Base-by-base conservation (phyloP, 371 early-diverging fungal species). In the Mucor irregularis region DNA sequence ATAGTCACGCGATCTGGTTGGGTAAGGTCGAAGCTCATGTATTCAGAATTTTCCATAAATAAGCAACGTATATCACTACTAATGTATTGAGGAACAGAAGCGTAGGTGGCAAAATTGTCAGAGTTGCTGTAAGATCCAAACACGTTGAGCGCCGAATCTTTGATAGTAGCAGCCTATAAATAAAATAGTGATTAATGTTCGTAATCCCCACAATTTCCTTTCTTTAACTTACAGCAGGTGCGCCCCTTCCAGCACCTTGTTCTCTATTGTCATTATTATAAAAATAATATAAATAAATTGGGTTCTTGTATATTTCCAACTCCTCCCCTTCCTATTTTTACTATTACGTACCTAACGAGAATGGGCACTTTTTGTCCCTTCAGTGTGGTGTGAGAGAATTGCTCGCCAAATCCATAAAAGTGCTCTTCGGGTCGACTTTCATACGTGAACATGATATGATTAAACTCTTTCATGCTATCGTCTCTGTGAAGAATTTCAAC, bases 371-470 rank as follows among this genome's bases (percentile, higher is more conserved):
- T 74, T 22, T 76, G 67, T 6, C 81, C 81, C 37, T 78, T 78
- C 5, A 74, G 42, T 10, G 66, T 62, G 19, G 53, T 44, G 51
- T 62, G 60, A 2, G 61, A 57, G 34, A 66, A 68, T 29, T 74
- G 74, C 47, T 78, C 74, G 17, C 81, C 81, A 65, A 78, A 76
- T 0, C 81, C 81, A 56, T 75, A 75, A 49, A 75, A 67, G 11
- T 67, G 58, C 53, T 75, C 76, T 0, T 67, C 63, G 7, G 56
- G 49, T n/a, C 57, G 53, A 31, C 69, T 67, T 26, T 48, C 56
- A 38, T 47, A 69, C 0, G 43, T 62, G 14, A 72, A 26, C 4
- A 69, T 30, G 0, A 67, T 30, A 14, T 70, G 67, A 38, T 8
- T 25, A 61, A 17, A 68, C 9, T 66, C 49, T 7, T 47, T 37